phyloP scores from a whole-genome alignment of 306 rosid genomes.

The Pyrus betulifolia region DNA sequence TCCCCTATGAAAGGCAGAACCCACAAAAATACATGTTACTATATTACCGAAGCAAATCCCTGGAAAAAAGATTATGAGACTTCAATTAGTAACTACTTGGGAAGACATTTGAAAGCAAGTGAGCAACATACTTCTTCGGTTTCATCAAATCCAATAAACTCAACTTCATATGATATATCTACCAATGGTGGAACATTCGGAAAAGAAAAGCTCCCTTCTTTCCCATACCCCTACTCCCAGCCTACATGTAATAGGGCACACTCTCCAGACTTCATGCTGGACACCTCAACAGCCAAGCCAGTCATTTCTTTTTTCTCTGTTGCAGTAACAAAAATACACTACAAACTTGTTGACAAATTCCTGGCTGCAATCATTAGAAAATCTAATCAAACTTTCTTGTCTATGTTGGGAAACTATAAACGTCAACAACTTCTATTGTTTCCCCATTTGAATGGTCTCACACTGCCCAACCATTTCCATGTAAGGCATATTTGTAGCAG shows the following conservation, averaged over 20 bases:
- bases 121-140: no score
- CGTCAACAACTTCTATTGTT: no score
- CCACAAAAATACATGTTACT: slow-evolving; percentile 18
- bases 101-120: not conserved
- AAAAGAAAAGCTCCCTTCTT: slow-evolving; percentile 84
- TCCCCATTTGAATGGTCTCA: no score
- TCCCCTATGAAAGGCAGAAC: slow-evolving; percentile 43
- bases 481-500: no score
- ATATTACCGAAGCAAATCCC: slow-evolving; percentile 11
- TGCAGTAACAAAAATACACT: slow-evolving; percentile 14
- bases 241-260: slow-evolving; percentile 72
- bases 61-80: not conserved
- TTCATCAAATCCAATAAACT: no score
- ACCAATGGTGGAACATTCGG: slow-evolving; percentile 12
- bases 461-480: no score
- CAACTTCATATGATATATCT: no score
- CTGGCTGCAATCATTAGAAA: no score
- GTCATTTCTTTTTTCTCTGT: slow-evolving; percentile 87
- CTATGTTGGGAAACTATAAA: no score
- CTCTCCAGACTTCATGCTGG: slow-evolving; percentile 86
- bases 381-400: no score
- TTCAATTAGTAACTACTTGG: not conserved
- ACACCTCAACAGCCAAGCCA: slow-evolving; percentile 84
- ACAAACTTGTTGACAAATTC: not conserved
- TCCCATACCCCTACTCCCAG: slow-evolving; percentile 87